Evolutionary conservation across 306 rosid genomes (phyloP).

Genomic region (Coriaria nepalensis): DNA sequence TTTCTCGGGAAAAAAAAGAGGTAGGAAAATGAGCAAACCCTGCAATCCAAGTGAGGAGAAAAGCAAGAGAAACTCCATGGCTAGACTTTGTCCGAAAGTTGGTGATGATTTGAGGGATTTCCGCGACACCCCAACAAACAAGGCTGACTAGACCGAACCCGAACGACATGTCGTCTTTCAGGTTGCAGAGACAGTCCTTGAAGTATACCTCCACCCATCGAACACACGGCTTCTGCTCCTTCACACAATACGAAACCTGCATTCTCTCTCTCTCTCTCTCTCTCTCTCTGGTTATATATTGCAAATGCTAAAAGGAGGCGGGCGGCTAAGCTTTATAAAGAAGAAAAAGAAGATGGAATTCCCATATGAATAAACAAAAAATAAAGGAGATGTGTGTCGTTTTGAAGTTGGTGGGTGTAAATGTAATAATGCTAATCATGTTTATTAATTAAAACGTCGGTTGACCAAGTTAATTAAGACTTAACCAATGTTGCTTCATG

Average conservation of each 20-base stretch:
- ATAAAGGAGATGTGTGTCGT: too few relatives aligned
- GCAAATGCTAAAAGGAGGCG: too few relatives aligned
- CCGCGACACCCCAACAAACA: conserved; percentile 76
- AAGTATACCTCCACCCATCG: conserved; percentile 60
- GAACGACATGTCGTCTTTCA: conserved; percentile 57
- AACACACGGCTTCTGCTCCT: conserved; percentile 46
- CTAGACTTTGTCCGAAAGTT: conserved; percentile 69
- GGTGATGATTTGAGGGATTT: conserved; percentile 84
- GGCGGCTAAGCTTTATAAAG: too few relatives aligned
- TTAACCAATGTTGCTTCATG: too few relatives aligned
- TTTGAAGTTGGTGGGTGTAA: too few relatives aligned
- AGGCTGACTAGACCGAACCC: conserved; percentile 51
- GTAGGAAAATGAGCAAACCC: conserved; percentile 34
- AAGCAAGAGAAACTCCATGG: conserved; percentile 78
- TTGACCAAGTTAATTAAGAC: too few relatives aligned
- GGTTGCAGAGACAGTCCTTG: conserved; percentile 71
- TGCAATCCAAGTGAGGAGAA: conserved; percentile 91
- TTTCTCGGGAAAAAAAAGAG: too few relatives aligned
- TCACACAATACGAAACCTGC: conserved; percentile 47
- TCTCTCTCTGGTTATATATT: background rate
- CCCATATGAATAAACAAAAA: too few relatives aligned
- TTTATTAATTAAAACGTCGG: too few relatives aligned
- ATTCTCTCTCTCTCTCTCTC: conserved; percentile 22
- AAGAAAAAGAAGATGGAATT: background rate
- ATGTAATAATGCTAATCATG: too few relatives aligned